phyloP scores from a whole-genome alignment of 2,329 filamentous ascomycete genomes.

The Fusarium redolens region DNA sequence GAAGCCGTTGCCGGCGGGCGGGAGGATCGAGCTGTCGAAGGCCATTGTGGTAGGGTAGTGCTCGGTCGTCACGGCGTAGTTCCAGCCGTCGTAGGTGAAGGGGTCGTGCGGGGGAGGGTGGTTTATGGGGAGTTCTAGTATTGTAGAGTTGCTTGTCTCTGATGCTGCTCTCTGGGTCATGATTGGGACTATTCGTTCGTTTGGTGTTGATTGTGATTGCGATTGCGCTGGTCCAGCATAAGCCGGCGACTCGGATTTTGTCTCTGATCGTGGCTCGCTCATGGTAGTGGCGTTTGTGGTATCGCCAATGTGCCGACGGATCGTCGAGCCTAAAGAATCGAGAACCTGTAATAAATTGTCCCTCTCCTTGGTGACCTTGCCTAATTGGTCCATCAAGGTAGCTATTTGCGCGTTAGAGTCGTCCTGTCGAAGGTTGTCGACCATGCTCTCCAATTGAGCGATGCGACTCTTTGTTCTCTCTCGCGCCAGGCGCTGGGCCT shows the following conservation, averaged over 20 bases:
- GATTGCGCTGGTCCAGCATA: background rate
- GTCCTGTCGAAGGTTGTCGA: slow-evolving; percentile 41
- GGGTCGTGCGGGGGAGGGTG: background rate
- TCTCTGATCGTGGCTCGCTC: background rate
- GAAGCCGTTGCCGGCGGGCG: background rate
- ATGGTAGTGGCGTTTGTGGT: background rate
- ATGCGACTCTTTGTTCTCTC: slow-evolving; percentile 49
- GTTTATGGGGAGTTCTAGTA: slow-evolving; percentile 17
- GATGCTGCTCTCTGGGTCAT: background rate
- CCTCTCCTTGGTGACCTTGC: slow-evolving; percentile 41
- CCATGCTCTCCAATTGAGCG: slow-evolving; percentile 46
- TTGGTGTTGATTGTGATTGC: background rate
- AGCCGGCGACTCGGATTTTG: background rate
- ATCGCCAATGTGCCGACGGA: slow-evolving; percentile 31
- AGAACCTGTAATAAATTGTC: slow-evolving; percentile 34
- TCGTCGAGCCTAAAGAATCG: slow-evolving; percentile 24
- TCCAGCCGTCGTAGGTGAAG: slow-evolving; percentile 21
- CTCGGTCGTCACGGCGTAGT: background rate
- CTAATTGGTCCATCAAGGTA: slow-evolving; percentile 43
- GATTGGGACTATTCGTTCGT: background rate
- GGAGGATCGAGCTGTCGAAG: slow-evolving; percentile 14
- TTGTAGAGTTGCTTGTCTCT: slow-evolving; percentile 15
- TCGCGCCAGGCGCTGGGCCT: slow-evolving; percentile 47
- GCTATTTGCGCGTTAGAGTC: slow-evolving; percentile 42
- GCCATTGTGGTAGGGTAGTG: slow-evolving; percentile 16